Base-by-base conservation (phyloP, 352 stramenopile species). In the Globisporangium recalcitrans region DNA sequence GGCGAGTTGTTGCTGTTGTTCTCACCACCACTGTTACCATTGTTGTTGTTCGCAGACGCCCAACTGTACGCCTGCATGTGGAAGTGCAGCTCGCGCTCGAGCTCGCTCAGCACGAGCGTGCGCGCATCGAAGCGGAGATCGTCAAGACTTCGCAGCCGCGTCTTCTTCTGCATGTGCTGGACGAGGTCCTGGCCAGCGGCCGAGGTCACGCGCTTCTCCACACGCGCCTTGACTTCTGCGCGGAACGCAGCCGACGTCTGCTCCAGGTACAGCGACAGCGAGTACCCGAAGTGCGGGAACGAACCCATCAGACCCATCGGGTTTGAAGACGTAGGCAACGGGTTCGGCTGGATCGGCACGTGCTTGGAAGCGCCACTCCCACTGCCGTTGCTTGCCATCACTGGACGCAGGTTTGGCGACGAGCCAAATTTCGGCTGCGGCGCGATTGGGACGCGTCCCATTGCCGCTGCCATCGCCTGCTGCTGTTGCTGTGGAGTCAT, bases 151-250 rank as follows among this genome's bases (percentile, higher is more conserved):
- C 82, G 78, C 59, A 91, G 64, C 27, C 82, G 73, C 29, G 82
- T 91, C 70, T 91, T 91, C 72, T 89, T 91, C 56, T 91, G 82
- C 82, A 91, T 91, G 65, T 91, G 82, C 64, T 88, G 80, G 47
- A 91, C 68, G 47, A 91, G 70, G 36, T 91, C 80, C 65, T 90
- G 82, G 24, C 82, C 77, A 1, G 82, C 82, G 6, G 80, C 80
- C 31, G 78, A 69, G 22, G 80, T 91, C 62, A 91, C 82, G 36
- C 80, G 74, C 72, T 90, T 90, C 64, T 91, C 82, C n/a, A 91
- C 74, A 24, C 82, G 77, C n/a, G 68, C 63, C 57, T 89, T 86
- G 2, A 91, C 70, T 58, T 91, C 82, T 0, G 73, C 77, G 3
- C 82, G 78, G 63, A 91, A 91, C 31, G 75, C 61, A 32, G 77